Conservation (phyloP, 2,329 filamentous ascomycete species). For the Clarireedia homoeocarpa region DNA sequence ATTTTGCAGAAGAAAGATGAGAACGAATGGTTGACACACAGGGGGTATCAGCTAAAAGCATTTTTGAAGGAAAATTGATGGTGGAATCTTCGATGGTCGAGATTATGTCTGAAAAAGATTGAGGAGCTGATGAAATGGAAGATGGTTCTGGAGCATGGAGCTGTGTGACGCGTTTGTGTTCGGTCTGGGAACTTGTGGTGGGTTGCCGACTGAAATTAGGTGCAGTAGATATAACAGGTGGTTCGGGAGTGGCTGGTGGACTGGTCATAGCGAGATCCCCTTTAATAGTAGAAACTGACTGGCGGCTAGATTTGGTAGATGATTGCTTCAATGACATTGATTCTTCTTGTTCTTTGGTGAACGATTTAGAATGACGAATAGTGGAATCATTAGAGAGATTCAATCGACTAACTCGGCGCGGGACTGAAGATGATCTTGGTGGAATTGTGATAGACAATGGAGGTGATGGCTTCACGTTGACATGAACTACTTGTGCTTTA, state of each 20-base stretch:
- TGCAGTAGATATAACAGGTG: background rate
- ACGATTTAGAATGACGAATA: background rate
- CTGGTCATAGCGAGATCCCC: slow-evolving; percentile 2
- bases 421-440: slow-evolving; percentile 16
- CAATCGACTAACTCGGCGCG: background rate
- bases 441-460: slow-evolving; percentile 14
- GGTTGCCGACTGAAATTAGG: background rate
- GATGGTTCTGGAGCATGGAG: background rate
- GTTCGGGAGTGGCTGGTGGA: slow-evolving; percentile 2
- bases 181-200: background rate
- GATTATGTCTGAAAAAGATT: slow-evolving; percentile 12
- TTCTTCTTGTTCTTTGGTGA: background rate
- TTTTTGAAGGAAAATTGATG: slow-evolving; percentile 17
- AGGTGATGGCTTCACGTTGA: slow-evolving; percentile 11
- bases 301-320: background rate
- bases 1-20: background rate
- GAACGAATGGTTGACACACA: slow-evolving; percentile 19
- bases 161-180: background rate
- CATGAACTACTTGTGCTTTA: slow-evolving; percentile 20
- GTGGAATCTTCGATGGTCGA: slow-evolving; percentile 15
- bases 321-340: background rate
- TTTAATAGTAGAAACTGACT: background rate
- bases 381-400: background rate
- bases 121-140: background rate
- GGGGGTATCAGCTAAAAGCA: slow-evolving; percentile 15